A percentile compares a stretch with the other conserved stretches of the same genome.
Conservation (phyloP, 2,329 filamentous ascomycete species). For the Aspergillus tamarii region DNA sequence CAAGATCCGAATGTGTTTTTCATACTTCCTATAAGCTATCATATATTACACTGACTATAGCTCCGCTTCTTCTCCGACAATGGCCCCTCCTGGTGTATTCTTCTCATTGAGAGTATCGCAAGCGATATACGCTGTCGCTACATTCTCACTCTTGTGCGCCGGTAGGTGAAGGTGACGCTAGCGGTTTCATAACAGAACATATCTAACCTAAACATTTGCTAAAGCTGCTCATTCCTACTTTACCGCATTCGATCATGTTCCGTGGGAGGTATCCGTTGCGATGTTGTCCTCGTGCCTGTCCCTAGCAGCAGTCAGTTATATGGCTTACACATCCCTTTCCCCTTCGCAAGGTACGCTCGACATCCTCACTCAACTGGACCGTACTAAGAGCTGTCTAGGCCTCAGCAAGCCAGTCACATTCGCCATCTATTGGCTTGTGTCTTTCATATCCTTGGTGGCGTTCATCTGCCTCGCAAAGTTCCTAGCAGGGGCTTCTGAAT, state of each 20-base stretch:
- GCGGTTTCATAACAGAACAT: accelerated
- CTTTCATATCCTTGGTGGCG: background rate
- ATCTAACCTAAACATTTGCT: accelerated
- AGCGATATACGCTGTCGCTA: background rate
- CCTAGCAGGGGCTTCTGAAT: background rate
- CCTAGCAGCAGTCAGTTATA: background rate
- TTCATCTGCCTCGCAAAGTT: background rate
- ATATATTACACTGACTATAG: background rate
- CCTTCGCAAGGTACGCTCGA: background rate
- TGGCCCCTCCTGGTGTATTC: background rate
- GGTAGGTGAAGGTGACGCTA: background rate
- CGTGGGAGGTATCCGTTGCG: background rate
- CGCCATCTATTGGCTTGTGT: background rate
- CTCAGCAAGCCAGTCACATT: background rate
- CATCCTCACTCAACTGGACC: background rate
- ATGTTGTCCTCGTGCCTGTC: background rate
- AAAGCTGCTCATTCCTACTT: background rate
- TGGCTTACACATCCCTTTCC: background rate
- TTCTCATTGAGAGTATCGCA: background rate
- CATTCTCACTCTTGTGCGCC: background rate
- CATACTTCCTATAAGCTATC: background rate
- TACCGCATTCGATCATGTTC: background rate
- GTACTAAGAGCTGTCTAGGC: background rate
- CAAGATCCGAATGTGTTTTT: background rate
- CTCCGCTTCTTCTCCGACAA: background rate